Conservation (phyloP, 495 filamentous ascomycete genomes). For the Lophiostoma macrostomum region DNA sequence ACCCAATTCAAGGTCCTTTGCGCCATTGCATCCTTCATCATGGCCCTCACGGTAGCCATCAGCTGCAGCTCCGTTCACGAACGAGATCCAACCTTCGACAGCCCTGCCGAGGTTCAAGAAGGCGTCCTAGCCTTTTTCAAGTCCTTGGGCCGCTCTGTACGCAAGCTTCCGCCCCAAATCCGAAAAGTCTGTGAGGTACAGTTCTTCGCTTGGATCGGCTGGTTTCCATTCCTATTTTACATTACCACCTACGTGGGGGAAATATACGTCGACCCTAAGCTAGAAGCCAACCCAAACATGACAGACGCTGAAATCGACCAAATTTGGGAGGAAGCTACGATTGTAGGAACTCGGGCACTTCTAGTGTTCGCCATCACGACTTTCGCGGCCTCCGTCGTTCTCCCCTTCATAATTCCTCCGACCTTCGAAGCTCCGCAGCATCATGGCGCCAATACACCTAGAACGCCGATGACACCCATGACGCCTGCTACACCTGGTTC, state of each 20-base stretch:
- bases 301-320: constrained; percentile 67
- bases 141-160: constrained; percentile 71
- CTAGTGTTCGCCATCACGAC: constrained; percentile 84
- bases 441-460: constrained; percentile 18
- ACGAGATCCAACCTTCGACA: constrained; percentile 72
- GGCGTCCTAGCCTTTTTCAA: constrained; percentile 78
- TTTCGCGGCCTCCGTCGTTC: constrained; percentile 70
- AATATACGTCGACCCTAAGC: constrained; percentile 78
- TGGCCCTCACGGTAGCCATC: constrained; percentile 62
- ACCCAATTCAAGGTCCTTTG: constrained; percentile 89
- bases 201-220: constrained; percentile 87
- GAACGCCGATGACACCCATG: constrained; percentile 3
- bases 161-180: constrained; percentile 73
- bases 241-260: constrained; percentile 88
- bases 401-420: constrained; percentile 78
- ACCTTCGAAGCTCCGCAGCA: constrained; percentile 55
- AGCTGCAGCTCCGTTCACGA: constrained; percentile 67
- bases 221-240: constrained; percentile 95
- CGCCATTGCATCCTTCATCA: constrained; percentile 69
- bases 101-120: constrained; percentile 48
- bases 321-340: constrained; percentile 77
- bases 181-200: constrained; percentile 80
- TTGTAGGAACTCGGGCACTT: constrained; percentile 77
- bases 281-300: constrained; percentile 72
- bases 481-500: constrained; percentile 8